A percentile compares a stretch with the other conserved stretches of the same genome.
phyloP scores from a whole-genome alignment of 2,329 filamentous ascomycete genomes.

The Venturia asperata region DNA sequence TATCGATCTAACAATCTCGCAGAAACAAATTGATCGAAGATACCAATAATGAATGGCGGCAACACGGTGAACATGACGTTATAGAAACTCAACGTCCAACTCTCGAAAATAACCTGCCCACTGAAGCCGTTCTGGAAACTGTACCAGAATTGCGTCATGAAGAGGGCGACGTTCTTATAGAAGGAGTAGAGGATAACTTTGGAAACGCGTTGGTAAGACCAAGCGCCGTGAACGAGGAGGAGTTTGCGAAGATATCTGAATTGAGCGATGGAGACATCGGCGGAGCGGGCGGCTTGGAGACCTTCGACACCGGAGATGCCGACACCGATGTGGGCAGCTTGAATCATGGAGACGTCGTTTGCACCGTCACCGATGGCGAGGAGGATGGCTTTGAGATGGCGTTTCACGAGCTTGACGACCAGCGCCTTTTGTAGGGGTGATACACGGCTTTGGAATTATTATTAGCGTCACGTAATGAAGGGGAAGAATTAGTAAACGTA shows the following conservation, averaged over 20 bases:
- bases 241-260: constrained; percentile 93
- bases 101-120: constrained; percentile 96
- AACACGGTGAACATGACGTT: constrained; percentile 97
- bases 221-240: constrained; percentile 87
- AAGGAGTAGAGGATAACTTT: constrained; percentile 98
- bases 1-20: constrained; percentile 90
- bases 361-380: constrained; percentile 95
- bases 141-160: constrained; percentile 99
- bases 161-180: constrained; percentile 98
- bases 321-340: constrained; percentile 94
- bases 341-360: constrained; percentile 99
- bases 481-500: constrained; percentile 29
- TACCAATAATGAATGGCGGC: constrained; percentile 87
- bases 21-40: constrained; percentile 96
- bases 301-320: constrained; percentile 97
- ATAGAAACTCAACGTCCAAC: constrained; percentile 98
- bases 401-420: constrained; percentile 96
- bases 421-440: constrained; percentile 95
- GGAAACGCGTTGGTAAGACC: constrained; percentile 95
- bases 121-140: constrained; percentile 98
- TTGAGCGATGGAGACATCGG: constrained; percentile 91
- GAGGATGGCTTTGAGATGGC: constrained; percentile 82
- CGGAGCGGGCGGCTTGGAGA: constrained; percentile 89
- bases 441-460: constrained; percentile 59
- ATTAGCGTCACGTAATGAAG: constrained; percentile 5